Base-by-base conservation (phyloP, 2,329 filamentous ascomycete species). In the Fusarium penzigii region DNA sequence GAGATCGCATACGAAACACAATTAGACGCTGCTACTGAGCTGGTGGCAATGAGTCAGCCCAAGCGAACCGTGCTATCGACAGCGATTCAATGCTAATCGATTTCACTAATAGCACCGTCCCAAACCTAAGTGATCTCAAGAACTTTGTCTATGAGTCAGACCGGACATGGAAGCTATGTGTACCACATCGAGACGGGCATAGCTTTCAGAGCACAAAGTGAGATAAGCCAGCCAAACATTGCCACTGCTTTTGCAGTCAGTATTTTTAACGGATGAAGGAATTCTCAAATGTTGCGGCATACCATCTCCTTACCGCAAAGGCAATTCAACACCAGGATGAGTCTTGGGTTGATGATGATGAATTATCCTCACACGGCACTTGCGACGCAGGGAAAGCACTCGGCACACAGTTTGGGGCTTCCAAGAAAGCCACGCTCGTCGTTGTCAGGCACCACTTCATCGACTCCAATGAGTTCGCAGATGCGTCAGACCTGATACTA, bases 361-460 rank as follows among this genome's bases (percentile, higher is more conserved):
- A 43, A 12, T 13, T 11, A 11, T 34, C 40, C 14, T 49, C 47
- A 17, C 42, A 49, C 34, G 47, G 47, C 20, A 49, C 47, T 9
- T 49, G 47, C 12, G 20, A 11, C 17, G 48, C 48, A 10, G 48
- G 48, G 6, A 49, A 49, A 44, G 41, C 48, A 44, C 48, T 49
- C 34, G 48, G 48, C 44, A 40, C 48, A 17, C 36, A 44, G 17
- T 49, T 44, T 36, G 48, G 48, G 17, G 41, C 42, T 17, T 49
- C 48, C 20, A 49, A 41, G 34, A n/a, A 43, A 38, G 48, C 48
- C 20, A 44, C 42, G 10, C 48, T 44, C 42, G 25, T 49, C n/a
- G 42, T 45, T 10, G 42, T 44, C 41, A 44, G 48, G 38, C 42
- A 40, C 16, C 42, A 49, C 42, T 3, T 10, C n/a, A 14, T 49